Evolutionary conservation across 2,329 filamentous ascomycete species (phyloP), one percentile per base, ranked within the genome.

Genomic region (Ascochyta pisi): DNA sequence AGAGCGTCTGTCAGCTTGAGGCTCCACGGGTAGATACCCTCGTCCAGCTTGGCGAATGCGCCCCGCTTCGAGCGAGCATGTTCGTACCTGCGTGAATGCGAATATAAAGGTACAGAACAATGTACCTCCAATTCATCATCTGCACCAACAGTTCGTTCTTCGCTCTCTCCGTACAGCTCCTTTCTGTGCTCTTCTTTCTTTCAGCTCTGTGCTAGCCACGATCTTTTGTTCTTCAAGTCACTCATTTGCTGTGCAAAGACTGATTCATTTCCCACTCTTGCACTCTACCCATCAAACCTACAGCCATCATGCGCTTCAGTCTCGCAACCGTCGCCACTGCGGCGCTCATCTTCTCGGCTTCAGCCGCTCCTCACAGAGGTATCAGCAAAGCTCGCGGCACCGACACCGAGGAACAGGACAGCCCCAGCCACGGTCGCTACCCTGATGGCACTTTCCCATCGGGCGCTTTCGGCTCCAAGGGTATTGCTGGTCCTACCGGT

Each of bases 231-330:
- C 54, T 47, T 40, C 29, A 47, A 43, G 37, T 61, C 60, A 19
- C 48, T 60, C 59, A 53, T 64, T 65, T 67, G 61, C 62, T 65
- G 64, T 56, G 60, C 63, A 65, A 60, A 58, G 10, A 38, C 37
- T 54, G 49, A 27, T 24, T 48, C 40, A 1, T 24, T 42, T n/a
- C 38, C 16, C 31, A 53, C 7, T 38, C 13, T 49, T 16, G n/a
- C 29, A 40, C 27, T 35, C 8, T 33, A 23, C 24, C 35, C 33
- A 24, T 15, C 38, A 16, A 39, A 34, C 6, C 15, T 23, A 13
- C 16, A 58, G 9, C 50, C 57, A 59, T 19, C 27, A 69, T 69
- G 67, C 66, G 60, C 46, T 65, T 68, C 58, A 60, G 62, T 42
- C 50, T 63, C 13, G 45, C 45, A 29, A 67, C 67, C 24, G 50